Conservation (phyloP, 1,139 yeast genomes). For the Nadsonia starkeyi-henricii region DNA sequence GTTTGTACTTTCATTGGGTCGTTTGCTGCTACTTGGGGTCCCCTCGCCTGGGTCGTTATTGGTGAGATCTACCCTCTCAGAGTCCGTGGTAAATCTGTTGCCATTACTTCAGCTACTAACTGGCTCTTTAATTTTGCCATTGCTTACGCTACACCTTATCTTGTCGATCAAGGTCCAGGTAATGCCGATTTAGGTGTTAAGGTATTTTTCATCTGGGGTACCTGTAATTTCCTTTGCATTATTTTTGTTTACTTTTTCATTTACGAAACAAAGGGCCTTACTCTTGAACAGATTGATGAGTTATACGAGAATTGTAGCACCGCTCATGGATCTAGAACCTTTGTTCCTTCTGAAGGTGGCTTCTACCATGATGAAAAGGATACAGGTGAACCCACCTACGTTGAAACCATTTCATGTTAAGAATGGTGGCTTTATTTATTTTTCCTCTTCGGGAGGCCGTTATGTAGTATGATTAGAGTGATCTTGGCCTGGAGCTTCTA, state of each 20-base stretch:
- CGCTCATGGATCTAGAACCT: constrained; percentile 4
- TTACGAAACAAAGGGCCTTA: constrained; percentile 58
- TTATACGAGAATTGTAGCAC: constrained; percentile 21
- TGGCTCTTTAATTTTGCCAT: constrained; percentile 70
- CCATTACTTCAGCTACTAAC: constrained; percentile 58
- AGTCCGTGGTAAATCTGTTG: constrained; percentile 58
- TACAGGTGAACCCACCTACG: neutral
- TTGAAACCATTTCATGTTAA: neutral
- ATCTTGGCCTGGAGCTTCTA: too few species aligned
- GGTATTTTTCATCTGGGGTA: constrained; percentile 54
- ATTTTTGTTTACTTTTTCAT: constrained; percentile 50
- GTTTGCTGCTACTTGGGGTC: constrained; percentile 80
- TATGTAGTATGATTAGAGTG: too few species aligned
- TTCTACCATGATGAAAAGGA: constrained; percentile 2
- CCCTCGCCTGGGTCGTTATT: constrained; percentile 52
- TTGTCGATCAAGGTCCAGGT: constrained; percentile 49
- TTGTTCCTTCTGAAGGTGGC: constrained; percentile 5
- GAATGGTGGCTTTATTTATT: too few species aligned
- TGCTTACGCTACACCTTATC: constrained; percentile 49
- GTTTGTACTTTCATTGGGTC: constrained; percentile 63
- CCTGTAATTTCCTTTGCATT: constrained; percentile 26
- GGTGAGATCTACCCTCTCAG: constrained; percentile 59
- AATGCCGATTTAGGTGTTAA: constrained; percentile 34
- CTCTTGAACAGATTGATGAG: constrained; percentile 61
- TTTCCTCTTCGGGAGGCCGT: too few species aligned